Base-by-base conservation (phyloP, 768 basidiomycete species). In the Pleurotus giganteus region DNA sequence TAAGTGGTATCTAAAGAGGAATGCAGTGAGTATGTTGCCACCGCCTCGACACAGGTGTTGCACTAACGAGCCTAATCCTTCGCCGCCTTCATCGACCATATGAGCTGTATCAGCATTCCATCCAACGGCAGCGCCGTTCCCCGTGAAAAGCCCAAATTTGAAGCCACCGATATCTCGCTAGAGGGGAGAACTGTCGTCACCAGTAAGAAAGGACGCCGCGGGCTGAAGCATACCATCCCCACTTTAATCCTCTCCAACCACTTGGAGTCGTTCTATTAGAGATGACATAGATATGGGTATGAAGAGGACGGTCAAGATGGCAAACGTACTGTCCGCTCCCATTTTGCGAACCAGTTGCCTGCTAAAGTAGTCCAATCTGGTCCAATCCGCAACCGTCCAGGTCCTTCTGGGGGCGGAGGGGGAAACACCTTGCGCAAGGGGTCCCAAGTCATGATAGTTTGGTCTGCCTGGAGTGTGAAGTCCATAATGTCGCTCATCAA, bases 341-440 rank as follows among this genome's bases (percentile, higher is more conserved):
- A 73, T 53, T 74, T 72, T 15, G 68, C 70, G 47, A 73, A 74
- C 72, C 72, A 73, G 46, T 72, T 73, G 2, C 71, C 71, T 1
- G 69, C 72, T 29, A 74, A 52, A 0, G 72, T 66, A 0, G 67
- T 69, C 71, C 72, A 74, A 55, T 73, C 72, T 1, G 72, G 72
- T 4, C 72, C 72, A 54, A 70, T 73, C 21, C 71, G 59, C 19
- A 73, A 62, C 9, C 71, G 55, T 26, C 72, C 72, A 28, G 70
- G 70, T 2, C 70, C 72, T 21, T 61, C 60, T 3, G 71, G 69
- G n/a, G 66, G 67, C 2, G 71, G 69, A 11, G 71, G 70, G 23
- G 71, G 71, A 17, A 73, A 64, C 0, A 71, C 69, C 54, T 72
- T 72, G 21, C 71, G 63, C 28, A 74, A 60, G 13, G 72, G 71